Percentiles rank a stretch among this genome's conserved stretches.
Evolutionary conservation across 1,139 yeast species (phyloP).

Genomic region (Geotrichum phurueaensis): DNA sequence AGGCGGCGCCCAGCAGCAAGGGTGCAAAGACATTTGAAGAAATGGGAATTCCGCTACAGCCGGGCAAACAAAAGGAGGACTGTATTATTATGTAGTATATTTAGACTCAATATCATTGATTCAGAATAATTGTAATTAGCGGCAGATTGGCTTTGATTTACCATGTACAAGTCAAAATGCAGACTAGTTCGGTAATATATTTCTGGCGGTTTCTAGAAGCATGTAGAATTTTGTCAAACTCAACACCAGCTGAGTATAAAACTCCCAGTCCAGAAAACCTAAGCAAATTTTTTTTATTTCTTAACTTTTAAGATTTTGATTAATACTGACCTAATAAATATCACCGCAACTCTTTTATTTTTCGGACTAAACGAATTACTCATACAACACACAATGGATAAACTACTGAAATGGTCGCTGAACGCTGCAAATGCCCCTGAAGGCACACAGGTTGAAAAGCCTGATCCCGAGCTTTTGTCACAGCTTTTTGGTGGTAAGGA

Average conservation of each 20-base stretch:
- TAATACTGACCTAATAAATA: background rate
- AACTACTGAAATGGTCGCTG: slow-evolving; percentile 84
- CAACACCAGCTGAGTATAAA: background rate
- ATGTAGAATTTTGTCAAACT: background rate
- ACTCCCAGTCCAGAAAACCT: background rate
- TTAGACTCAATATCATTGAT: background rate
- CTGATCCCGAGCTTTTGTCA: slow-evolving; percentile 67
- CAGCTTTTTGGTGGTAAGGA: slow-evolving; percentile 81
- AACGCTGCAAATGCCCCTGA: slow-evolving; percentile 35
- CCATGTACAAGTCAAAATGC: background rate
- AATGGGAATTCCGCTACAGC: background rate
- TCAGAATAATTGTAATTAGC: too few species aligned
- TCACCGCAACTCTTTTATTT: background rate
- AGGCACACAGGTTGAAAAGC: slow-evolving; percentile 22
- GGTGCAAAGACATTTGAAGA: background rate
- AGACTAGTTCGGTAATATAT: background rate
- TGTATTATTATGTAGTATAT: slow-evolving; percentile 5
- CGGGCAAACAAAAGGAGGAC: slow-evolving; percentile 3
- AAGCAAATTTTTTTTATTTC: background rate
- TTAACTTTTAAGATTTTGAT: background rate
- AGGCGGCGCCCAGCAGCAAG: background rate
- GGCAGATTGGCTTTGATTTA: too few species aligned
- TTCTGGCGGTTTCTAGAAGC: background rate
- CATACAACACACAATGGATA: slow-evolving; percentile 55
- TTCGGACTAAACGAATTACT: background rate